Percentiles rank a stretch among this genome's conserved stretches.
These are phyloP conservation scores for Neonectria magnoliae DNA, from an alignment of 2,329 filamentous ascomycete genomes.

Conservation along the genomic window DNA sequence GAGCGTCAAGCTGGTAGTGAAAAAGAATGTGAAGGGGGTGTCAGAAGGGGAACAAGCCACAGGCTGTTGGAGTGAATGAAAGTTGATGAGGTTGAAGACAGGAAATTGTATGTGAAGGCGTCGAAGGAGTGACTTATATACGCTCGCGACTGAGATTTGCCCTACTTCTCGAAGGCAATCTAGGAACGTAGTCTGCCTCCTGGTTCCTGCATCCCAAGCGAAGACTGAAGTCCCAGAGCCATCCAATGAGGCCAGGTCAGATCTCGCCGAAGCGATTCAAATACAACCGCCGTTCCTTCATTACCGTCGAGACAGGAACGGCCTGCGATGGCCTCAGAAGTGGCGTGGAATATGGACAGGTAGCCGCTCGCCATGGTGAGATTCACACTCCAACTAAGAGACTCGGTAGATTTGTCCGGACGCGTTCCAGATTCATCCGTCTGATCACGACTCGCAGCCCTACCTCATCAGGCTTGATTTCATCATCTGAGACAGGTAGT, in stretches of 20 bases:
- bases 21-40: constrained; percentile 15
- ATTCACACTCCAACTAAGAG: neutral
- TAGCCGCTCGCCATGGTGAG: constrained; percentile 6
- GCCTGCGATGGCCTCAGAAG: constrained; percentile 22
- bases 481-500: constrained; percentile 10
- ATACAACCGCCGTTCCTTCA: neutral
- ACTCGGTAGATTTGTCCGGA: neutral
- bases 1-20: neutral
- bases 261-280: constrained; percentile 15
- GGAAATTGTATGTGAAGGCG: neutral
- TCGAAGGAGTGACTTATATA: neutral
- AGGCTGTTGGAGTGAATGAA: constrained; percentile 25
- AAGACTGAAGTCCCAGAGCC: neutral
- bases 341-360: constrained; percentile 21
- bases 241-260: neutral
- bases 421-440: constrained; percentile 19
- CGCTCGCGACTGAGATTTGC: neutral
- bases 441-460: neutral
- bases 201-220: neutral
- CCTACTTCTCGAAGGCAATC: neutral
- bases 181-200: neutral
- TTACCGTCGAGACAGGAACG: constrained; percentile 1
- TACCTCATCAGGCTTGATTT: neutral
- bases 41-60: constrained; percentile 26
- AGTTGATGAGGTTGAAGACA: constrained; percentile 1